Evolutionary conservation across 2,329 filamentous ascomycete species (phyloP).

Genomic region (Aspergillus pseudotamarii): DNA sequence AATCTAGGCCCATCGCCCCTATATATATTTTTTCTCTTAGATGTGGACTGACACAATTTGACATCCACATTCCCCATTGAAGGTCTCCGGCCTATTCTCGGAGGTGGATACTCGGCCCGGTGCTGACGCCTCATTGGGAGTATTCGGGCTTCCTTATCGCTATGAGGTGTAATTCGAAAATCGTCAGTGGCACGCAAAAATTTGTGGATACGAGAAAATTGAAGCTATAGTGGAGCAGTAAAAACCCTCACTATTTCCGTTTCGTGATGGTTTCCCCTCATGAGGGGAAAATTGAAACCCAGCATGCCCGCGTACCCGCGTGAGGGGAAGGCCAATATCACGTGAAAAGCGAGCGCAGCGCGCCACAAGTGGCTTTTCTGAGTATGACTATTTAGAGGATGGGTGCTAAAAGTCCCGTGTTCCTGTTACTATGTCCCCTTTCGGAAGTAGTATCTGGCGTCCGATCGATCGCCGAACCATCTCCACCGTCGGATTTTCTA

Average conservation of each 20-base stretch:
- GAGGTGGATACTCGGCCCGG: constrained; percentile 3
- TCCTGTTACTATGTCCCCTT: background rate
- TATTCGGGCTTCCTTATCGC: background rate
- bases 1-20: background rate
- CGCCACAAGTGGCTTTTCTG: background rate
- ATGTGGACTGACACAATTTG: background rate
- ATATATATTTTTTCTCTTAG: background rate
- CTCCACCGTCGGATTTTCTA: background rate
- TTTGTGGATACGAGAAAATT: constrained; percentile 1
- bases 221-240: constrained; percentile 1
- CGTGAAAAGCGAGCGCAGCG: background rate
- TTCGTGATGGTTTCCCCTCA: constrained; percentile 10
- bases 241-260: background rate
- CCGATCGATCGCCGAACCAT: constrained; percentile 3
- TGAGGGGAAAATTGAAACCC: constrained; percentile 1
- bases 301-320: background rate
- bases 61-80: background rate
- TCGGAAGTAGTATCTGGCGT: background rate
- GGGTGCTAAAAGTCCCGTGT: background rate
- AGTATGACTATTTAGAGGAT: background rate
- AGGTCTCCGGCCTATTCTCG: background rate
- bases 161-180: background rate
- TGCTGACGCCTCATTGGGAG: constrained; percentile 1
- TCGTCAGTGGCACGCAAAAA: background rate
- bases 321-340: background rate